Evolutionary conservation across 495 filamentous ascomycete genomes (phyloP), one percentile per base, ranked within the genome.

Genomic region (Rostrohypoxylon terebratum): DNA sequence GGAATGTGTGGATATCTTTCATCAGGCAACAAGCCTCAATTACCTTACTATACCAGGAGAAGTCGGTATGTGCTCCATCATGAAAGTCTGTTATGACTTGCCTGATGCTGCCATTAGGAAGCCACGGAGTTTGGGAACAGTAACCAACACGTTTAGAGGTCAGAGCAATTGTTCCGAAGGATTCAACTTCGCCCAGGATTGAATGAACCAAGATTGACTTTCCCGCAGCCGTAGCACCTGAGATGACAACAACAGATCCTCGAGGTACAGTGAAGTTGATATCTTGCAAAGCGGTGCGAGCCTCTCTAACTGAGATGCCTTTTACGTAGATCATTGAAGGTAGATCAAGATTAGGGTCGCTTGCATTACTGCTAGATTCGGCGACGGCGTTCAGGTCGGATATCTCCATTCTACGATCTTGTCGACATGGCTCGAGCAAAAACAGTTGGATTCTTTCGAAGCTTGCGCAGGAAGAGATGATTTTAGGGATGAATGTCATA

Each of bases 1-100:
- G 83, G 53, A 90, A 82, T 58, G 86, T 83, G 0, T 83, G 81
- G 21, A 91, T 73, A 75, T 92, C 90, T 1, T 85, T 79, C 1
- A 79, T 68, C 1, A 92, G 78, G 47, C 87, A 87, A 68, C 88
- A 90, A 3, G 85, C 86, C 40, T 89, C 81, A 11, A 89, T 64
- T 2, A 91, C 89, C 38, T 84, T 67, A 18, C 84, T 79, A 67
- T 91, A 92, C 81, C 88, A 86, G 13, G 50, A 59, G 25, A 83
- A 69, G 40, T 89, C 81, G 11, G 0, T 38, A 10, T 3, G 34
- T 4, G 59, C 61, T 2, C 44, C 59, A 36, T 62, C 63, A 47
- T 69, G 70, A 7, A 62, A 70, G 6, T 78, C 79, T 7, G 78
- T 34, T 13, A 87, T 82, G 47, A 80, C 81, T 3, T 83, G 72